Percentiles rank a stretch among this genome's conserved stretches.
phyloP scores from a whole-genome alignment of 2,329 filamentous ascomycete species.

The Paracamarosporium sp. region DNA sequence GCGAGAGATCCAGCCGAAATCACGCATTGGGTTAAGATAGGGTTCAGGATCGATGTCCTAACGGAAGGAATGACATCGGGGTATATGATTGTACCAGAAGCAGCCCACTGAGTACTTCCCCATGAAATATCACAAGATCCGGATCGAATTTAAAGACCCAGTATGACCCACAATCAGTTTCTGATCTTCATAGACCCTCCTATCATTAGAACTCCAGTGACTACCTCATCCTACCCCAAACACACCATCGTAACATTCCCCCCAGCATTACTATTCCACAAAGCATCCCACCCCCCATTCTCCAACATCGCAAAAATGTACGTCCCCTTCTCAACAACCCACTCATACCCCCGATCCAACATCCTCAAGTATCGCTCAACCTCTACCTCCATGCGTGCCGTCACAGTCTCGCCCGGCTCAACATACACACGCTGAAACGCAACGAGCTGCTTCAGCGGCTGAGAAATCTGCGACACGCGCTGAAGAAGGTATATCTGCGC shows the following conservation, averaged over 20 bases:
- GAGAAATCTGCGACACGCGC: constrained; percentile 50
- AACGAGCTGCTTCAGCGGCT: constrained; percentile 53
- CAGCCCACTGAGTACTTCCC: no score
- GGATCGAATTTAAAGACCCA: no score
- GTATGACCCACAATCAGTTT: no score
- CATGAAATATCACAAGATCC: no score
- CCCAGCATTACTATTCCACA: constrained; percentile 30
- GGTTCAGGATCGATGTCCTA: no score
- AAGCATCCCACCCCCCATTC: constrained; percentile 47
- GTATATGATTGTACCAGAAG: no score
- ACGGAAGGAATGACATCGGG: no score
- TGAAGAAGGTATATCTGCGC: constrained; percentile 52
- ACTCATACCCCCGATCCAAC: constrained; percentile 51
- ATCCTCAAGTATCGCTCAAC: constrained; percentile 53
- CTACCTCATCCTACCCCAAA: constrained; percentile 10
- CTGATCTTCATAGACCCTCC: no score
- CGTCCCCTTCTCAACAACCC: constrained; percentile 53
- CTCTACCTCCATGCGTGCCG: constrained; percentile 46
- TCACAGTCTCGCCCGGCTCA: constrained; percentile 36
- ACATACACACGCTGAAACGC: constrained; percentile 52
- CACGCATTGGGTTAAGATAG: no score
- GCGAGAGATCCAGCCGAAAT: no score
- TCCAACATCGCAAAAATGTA: constrained; percentile 53
- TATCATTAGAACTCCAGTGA: no score
- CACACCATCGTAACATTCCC: constrained; percentile 51